phyloP scores from a whole-genome alignment of 768 basidiomycete genomes.

The Clavaria fumosa region DNA sequence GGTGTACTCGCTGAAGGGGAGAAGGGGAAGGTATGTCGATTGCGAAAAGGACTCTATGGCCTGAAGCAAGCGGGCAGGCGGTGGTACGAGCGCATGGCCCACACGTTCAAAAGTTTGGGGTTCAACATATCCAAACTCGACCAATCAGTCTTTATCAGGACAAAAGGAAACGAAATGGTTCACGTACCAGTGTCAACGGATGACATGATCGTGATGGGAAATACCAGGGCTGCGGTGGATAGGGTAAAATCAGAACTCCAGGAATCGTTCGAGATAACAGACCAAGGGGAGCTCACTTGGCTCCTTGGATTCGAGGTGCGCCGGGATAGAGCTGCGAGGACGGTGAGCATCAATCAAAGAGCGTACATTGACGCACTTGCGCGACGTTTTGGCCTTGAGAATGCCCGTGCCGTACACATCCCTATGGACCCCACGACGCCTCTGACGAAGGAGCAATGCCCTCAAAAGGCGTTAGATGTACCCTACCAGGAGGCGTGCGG shows the following conservation, averaged over 20 bases:
- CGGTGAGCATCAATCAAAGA: conserved; percentile 14
- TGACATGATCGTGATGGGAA: conserved; percentile 13
- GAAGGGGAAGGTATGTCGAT: conserved; percentile 6
- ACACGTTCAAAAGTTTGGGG: conserved; percentile 3
- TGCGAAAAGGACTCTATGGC: conserved; percentile 8
- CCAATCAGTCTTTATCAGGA: conserved; percentile 11
- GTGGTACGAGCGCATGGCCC: conserved; percentile 10
- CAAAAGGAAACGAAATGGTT: conserved; percentile 7
- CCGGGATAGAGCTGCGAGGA: conserved; percentile 8
- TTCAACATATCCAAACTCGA: conserved; percentile 11
- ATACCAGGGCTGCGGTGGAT: conserved; percentile 5
- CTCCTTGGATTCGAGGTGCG: conserved; percentile 17
- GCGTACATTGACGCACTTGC: conserved; percentile 18
- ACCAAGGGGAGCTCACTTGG: conserved; percentile 18
- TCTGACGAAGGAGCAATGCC: conserved; percentile 11
- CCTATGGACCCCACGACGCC: conserved; percentile 13
- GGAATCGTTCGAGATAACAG: conserved; percentile 14
- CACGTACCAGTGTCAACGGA: conserved; percentile 13
- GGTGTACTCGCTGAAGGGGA: conserved; percentile 6
- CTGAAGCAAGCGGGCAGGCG: conserved; percentile 8
- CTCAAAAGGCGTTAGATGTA: conserved; percentile 12
- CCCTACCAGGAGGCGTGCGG: conserved; percentile 18
- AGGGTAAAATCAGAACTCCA: conserved; percentile 10
- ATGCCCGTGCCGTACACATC: conserved; percentile 14
- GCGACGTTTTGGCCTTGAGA: conserved; percentile 13